A percentile compares a stretch with the other conserved stretches of the same genome.
These are phyloP conservation scores for Vachellia pachyceras DNA, from an alignment of 306 rosid genomes.

Conservation along the genomic window DNA sequence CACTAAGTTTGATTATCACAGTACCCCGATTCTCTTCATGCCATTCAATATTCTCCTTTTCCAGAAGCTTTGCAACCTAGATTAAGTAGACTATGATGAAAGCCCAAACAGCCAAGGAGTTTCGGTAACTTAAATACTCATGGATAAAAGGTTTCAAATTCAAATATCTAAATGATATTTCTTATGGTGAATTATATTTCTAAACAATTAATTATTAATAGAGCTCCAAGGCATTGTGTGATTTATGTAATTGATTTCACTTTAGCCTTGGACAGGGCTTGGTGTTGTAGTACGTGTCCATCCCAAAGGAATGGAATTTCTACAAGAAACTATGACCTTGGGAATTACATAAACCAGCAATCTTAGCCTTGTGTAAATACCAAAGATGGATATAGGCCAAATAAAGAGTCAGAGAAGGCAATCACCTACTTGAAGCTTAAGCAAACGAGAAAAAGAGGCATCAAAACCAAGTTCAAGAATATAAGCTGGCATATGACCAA, in stretches of 20 bases:
- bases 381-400: not conserved
- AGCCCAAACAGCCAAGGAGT: conserved; percentile 10
- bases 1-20: conserved; percentile 67
- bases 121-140: not conserved
- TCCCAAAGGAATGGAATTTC: not conserved
- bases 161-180: not conserved
- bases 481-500: not conserved
- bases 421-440: too few relatives aligned
- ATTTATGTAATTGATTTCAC: too few relatives aligned
- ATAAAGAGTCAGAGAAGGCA: not conserved
- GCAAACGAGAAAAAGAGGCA: not conserved
- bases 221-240: too few relatives aligned
- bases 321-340: not conserved
- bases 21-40: conserved; percentile 81
- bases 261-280: not conserved
- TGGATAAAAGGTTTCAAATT: not conserved
- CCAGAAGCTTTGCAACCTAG: conserved; percentile 70
- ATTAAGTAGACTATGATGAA: conserved; percentile 31
- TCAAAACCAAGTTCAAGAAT: conserved; percentile 17
- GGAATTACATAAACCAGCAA: not conserved
- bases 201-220: too few relatives aligned
- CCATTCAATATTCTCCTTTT: conserved; percentile 72
- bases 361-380: not conserved
- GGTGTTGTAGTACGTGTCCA: too few relatives aligned
- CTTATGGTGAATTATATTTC: not conserved